Percentiles rank a stretch among this genome's conserved stretches.
These are phyloP conservation scores for Cercospora sesami DNA, from an alignment of 2,329 filamentous ascomycete genomes.

Conservation along the genomic window DNA sequence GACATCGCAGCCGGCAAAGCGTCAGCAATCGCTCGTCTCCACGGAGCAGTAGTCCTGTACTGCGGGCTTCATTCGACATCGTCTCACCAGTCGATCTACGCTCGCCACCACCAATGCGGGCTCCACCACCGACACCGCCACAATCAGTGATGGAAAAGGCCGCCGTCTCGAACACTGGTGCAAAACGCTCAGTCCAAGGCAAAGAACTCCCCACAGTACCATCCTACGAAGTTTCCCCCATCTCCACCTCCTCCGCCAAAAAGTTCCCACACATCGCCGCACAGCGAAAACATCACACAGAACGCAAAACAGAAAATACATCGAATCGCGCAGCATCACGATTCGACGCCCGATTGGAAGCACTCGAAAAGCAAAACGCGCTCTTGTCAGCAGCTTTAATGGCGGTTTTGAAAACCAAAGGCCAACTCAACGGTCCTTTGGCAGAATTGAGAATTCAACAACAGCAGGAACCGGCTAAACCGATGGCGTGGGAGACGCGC, in stretches of 20 bases:
- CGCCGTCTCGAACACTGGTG: constrained; percentile 12
- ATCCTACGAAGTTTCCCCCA: constrained; percentile 28
- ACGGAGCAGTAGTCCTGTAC: constrained; percentile 18
- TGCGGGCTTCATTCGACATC: constrained; percentile 22
- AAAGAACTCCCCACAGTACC: constrained; percentile 32
- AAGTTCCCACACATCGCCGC: constrained; percentile 28
- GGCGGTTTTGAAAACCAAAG: constrained; percentile 43
- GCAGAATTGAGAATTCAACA: constrained; percentile 15
- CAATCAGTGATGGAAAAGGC: constrained; percentile 35
- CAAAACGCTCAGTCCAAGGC: constrained; percentile 21
- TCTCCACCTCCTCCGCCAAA: constrained; percentile 22
- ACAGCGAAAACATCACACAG: constrained; percentile 18
- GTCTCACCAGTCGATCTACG: constrained; percentile 33
- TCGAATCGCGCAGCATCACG: constrained; percentile 21
- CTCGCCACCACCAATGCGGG: constrained; percentile 38
- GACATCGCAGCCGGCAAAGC: constrained; percentile 27
- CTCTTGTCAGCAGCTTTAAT: constrained; percentile 44
- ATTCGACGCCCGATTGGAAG: constrained; percentile 41
- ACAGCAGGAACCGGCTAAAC: constrained; percentile 1
- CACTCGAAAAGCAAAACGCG: constrained; percentile 43
- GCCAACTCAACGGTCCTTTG: constrained; percentile 36
- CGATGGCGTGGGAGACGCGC: constrained; percentile 36
- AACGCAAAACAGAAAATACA: constrained; percentile 12
- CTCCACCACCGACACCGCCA: constrained; percentile 39
- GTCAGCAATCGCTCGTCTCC: constrained; percentile 23